phyloP scores from a whole-genome alignment of 139 green algal species.

The Trebouxia sp. region DNA sequence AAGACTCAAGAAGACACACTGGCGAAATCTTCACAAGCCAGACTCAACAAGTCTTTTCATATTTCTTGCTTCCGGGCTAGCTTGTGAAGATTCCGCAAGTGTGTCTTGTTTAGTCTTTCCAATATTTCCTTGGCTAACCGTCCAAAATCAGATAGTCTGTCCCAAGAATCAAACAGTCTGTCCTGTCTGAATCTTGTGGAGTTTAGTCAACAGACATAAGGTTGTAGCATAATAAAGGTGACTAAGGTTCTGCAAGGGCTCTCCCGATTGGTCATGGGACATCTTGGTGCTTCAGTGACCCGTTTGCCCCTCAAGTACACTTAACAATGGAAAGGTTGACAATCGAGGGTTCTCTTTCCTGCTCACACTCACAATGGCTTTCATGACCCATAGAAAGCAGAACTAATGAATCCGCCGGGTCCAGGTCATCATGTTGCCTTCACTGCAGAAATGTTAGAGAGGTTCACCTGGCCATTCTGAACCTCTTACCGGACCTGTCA shows the following conservation, averaged over 20 bases:
- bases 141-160: background rate
- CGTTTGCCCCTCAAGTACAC: background rate
- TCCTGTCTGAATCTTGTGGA: constrained; percentile 14
- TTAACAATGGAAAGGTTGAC: constrained; percentile 1
- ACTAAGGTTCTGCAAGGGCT: background rate
- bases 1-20: constrained; percentile 20
- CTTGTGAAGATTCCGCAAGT: constrained; percentile 12
- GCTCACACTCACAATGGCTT: background rate
- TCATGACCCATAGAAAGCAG: background rate
- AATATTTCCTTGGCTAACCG: background rate
- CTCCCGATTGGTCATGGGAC: background rate
- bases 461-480: background rate
- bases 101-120: background rate
- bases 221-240: background rate
- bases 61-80: background rate
- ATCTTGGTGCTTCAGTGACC: constrained; percentile 9
- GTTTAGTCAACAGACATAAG: constrained; percentile 20
- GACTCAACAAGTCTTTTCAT: background rate
- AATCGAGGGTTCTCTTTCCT: background rate
- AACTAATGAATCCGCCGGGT: background rate
- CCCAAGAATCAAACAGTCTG: background rate
- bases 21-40: constrained; percentile 10
- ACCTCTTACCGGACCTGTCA: background rate
- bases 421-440: background rate
- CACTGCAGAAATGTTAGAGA: background rate